phyloP scores from a whole-genome alignment of 805 yeast genomes.

The Barnettozyma populi region DNA sequence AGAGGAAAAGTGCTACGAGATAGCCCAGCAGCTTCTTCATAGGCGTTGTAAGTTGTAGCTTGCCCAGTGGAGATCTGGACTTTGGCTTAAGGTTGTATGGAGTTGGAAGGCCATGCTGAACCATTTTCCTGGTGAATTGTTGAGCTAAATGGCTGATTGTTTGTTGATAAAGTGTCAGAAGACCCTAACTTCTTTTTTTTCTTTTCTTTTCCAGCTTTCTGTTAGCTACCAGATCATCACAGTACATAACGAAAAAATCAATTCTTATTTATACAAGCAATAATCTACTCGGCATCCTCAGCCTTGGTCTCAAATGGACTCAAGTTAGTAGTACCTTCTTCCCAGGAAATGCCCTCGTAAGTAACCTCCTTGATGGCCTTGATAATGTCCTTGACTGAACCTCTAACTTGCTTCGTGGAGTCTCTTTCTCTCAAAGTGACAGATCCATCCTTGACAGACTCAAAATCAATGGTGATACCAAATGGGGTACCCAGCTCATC shows the following conservation, averaged over 20 bases:
- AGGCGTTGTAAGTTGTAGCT: constrained; percentile 36
- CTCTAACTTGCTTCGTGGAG: constrained; percentile 94
- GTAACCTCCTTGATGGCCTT: constrained; percentile 73
- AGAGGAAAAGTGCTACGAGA: constrained; percentile 26
- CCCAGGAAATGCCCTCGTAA: constrained; percentile 74
- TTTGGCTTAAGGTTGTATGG: constrained; percentile 33
- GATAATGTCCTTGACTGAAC: constrained; percentile 66
- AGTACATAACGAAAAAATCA: not conserved
- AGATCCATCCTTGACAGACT: constrained; percentile 78
- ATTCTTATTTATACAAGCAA: not conserved
- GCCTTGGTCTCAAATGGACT: constrained; percentile 68
- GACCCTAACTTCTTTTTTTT: not conserved
- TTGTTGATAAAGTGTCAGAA: not conserved
- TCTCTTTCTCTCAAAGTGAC: constrained; percentile 97
- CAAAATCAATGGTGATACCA: constrained; percentile 96
- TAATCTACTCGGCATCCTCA: constrained; percentile 30
- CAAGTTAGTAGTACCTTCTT: constrained; percentile 71
- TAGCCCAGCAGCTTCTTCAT: constrained; percentile 41
- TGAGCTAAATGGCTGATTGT: not conserved
- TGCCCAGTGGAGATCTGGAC: constrained; percentile 17
- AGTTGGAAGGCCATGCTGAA: constrained; percentile 37
- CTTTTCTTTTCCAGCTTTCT: not conserved
- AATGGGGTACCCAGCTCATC: constrained; percentile 99
- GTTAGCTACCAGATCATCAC: not conserved
- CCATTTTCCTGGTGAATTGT: constrained; percentile 1